A percentile compares a stretch with the other conserved stretches of the same genome.
Conservation (phyloP, 2,329 filamentous ascomycete genomes). For the Cercospora sp. region DNA sequence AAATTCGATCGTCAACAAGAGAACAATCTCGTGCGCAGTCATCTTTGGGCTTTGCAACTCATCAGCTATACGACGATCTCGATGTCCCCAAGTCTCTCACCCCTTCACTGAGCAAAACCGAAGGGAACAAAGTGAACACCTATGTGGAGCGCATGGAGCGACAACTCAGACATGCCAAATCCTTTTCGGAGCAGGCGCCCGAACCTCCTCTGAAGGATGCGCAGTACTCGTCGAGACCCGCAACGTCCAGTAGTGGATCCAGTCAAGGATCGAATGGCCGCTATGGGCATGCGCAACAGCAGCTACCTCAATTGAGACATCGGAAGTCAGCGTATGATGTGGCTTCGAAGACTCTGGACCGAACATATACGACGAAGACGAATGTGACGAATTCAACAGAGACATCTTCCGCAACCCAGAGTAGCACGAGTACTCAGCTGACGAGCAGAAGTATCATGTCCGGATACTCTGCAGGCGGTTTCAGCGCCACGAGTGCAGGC, state of each 20-base stretch:
- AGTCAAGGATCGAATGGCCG: constrained; percentile 30
- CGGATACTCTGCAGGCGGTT: constrained; percentile 81
- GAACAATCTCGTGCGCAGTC: constrained; percentile 76
- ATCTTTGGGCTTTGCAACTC: constrained; percentile 65
- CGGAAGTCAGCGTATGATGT: constrained; percentile 80
- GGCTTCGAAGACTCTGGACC: constrained; percentile 64
- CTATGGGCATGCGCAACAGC: constrained; percentile 45
- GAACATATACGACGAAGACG: constrained; percentile 87
- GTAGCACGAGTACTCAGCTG: constrained; percentile 70
- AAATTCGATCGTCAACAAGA: constrained; percentile 52
- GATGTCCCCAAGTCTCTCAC: constrained; percentile 54
- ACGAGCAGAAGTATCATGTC: constrained; percentile 92
- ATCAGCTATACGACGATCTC: constrained; percentile 37
- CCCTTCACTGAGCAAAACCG: constrained; percentile 45
- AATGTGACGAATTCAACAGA: constrained; percentile 75
- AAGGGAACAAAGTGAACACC: constrained; percentile 72
- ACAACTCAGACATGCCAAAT: constrained; percentile 70
- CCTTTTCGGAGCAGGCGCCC: constrained; percentile 45
- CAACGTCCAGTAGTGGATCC: constrained; percentile 34
- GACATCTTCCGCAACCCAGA: constrained; percentile 54
- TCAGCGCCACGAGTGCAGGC: constrained; percentile 93
- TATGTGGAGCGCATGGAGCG: constrained; percentile 93
- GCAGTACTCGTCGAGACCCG: constrained; percentile 32
- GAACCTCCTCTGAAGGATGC: constrained; percentile 37
- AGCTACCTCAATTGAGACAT: constrained; percentile 49